Evolutionary conservation across 495 filamentous ascomycete genomes (phyloP).

Genomic region (Aspergillus cavernicola): DNA sequence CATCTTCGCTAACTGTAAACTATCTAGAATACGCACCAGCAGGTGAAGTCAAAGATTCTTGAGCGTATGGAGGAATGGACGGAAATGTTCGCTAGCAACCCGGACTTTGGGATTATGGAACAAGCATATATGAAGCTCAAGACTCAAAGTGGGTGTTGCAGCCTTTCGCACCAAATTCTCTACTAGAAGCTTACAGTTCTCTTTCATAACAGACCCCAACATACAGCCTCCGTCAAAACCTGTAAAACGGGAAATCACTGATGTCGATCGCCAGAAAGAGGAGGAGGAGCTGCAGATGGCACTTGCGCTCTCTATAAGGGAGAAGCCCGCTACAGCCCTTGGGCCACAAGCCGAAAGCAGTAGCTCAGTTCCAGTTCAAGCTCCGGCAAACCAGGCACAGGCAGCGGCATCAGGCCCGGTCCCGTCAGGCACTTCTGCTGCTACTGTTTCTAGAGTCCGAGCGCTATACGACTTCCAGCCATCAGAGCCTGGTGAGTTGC

Average conservation of each 20-base stretch:
- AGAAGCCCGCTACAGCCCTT: constrained; percentile 50
- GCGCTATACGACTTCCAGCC: constrained; percentile 94
- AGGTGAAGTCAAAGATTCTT: constrained; percentile 94
- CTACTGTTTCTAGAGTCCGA: constrained; percentile 90
- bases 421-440: constrained; percentile 79
- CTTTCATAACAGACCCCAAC: constrained; percentile 64
- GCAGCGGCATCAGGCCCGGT: constrained; percentile 44
- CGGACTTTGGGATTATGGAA: constrained; percentile 96
- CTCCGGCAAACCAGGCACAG: constrained; percentile 41
- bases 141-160: constrained; percentile 54
- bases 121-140: constrained; percentile 90
- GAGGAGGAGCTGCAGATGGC: constrained; percentile 98
- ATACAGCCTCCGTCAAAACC: constrained; percentile 90
- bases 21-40: constrained; percentile 79
- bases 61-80: constrained; percentile 97
- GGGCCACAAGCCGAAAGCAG: constrained; percentile 24
- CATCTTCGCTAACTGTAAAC: constrained; percentile 3
- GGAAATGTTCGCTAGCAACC: constrained; percentile 86
- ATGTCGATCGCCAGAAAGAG: constrained; percentile 87
- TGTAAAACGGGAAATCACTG: constrained; percentile 84
- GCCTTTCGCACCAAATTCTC: background rate
- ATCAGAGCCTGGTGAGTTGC: constrained; percentile 88
- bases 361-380: constrained; percentile 26
- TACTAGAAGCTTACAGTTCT: background rate
- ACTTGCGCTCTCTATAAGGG: constrained; percentile 83